A percentile compares a stretch with the other conserved stretches of the same genome.
Evolutionary conservation across 371 early-diverging fungal species (phyloP).

Genomic region (Apophysomyces variabilis): DNA sequence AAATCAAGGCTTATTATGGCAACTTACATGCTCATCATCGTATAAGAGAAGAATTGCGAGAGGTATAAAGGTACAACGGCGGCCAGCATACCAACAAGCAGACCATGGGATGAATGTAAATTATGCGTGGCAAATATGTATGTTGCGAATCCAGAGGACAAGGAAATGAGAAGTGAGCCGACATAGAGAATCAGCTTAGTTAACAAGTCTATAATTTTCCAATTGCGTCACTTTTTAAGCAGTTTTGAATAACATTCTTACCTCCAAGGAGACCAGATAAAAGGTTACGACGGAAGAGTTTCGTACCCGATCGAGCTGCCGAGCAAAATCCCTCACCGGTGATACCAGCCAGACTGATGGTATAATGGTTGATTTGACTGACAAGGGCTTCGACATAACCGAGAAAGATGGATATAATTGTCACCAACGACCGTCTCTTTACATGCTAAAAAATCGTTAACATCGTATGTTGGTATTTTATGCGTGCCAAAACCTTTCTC

Average conservation of each 20-base stretch:
- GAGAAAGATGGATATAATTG: constrained; percentile 28
- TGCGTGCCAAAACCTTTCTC: constrained; percentile 48
- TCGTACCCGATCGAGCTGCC: constrained; percentile 67
- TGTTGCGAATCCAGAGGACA: constrained; percentile 63
- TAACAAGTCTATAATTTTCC: constrained; percentile 47
- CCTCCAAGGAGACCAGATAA: constrained; percentile 68
- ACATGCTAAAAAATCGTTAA: constrained; percentile 26
- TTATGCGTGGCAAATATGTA: constrained; percentile 71
- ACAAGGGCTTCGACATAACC: constrained; percentile 53
- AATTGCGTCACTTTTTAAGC: background rate
- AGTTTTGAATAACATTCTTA: constrained; percentile 21
- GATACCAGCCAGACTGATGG: constrained; percentile 73
- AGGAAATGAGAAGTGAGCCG: constrained; percentile 57
- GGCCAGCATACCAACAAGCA: constrained; percentile 68
- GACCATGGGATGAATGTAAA: constrained; percentile 70
- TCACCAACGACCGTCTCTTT: constrained; percentile 32
- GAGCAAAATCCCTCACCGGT: constrained; percentile 68
- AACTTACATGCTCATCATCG: constrained; percentile 80
- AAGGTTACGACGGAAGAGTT: constrained; percentile 75
- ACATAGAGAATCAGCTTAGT: constrained; percentile 59
- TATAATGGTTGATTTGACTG: constrained; percentile 71
- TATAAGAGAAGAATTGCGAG: constrained; percentile 69
- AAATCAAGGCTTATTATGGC: background rate
- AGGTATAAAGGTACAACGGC: constrained; percentile 70
- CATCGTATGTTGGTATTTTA: background rate